Conservation (phyloP, 306 rosid species). For the Fagus sylvatica region DNA sequence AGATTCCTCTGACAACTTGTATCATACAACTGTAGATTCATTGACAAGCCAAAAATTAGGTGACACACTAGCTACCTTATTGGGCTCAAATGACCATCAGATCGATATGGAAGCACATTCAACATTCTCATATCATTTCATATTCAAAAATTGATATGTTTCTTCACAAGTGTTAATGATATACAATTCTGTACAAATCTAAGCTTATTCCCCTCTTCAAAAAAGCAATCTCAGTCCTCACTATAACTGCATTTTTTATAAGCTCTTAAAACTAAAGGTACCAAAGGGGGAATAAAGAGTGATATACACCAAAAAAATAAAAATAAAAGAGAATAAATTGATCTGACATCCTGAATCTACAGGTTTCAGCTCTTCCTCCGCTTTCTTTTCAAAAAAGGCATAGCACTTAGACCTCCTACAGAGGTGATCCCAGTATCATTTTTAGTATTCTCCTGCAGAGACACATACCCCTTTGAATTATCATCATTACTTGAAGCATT, state of each 20-base stretch:
- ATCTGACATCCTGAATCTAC: not conserved
- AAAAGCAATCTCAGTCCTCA: not conserved
- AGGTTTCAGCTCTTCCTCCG: slow-evolving; percentile 46
- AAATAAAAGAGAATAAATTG: not conserved
- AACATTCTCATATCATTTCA: not conserved
- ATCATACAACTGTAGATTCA: not conserved
- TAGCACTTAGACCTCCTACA: slow-evolving; percentile 49
- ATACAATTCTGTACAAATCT: not conserved
- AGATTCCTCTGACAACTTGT: too few species aligned
- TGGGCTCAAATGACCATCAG: too few species aligned
- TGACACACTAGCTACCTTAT: not conserved
- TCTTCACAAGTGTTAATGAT: not conserved
- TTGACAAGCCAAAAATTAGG: not conserved
- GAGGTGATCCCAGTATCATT: slow-evolving; percentile 26
- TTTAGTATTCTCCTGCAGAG: slow-evolving; percentile 26
- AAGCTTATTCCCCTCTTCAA: not conserved
- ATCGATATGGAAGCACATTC: too few species aligned
- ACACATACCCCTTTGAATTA: slow-evolving; percentile 23
- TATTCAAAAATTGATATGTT: not conserved
- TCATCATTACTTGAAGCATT: slow-evolving; percentile 22
- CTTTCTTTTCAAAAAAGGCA: slow-evolving; percentile 73
- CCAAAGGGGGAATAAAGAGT: not conserved
- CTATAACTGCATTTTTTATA: not conserved
- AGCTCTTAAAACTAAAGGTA: not conserved
- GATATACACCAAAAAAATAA: not conserved